Evolutionary conservation across 2,329 filamentous ascomycete species (phyloP).

Genomic region (Colletotrichum sp.): DNA sequence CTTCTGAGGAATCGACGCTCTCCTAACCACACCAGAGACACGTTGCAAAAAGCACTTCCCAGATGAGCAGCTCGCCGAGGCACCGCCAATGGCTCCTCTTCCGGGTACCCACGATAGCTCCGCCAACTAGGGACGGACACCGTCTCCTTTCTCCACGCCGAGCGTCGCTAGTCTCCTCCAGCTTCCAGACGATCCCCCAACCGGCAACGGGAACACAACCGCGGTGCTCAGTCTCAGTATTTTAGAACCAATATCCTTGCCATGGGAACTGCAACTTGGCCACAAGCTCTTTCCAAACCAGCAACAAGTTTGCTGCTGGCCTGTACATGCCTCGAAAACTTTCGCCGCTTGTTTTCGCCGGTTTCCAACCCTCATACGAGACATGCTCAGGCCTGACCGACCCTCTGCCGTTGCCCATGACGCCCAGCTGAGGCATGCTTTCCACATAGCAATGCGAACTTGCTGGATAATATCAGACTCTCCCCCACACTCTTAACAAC

Average conservation of each 20-base stretch:
- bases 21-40: neutral
- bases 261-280: neutral
- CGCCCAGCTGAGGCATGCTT: neutral
- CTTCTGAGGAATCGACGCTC: neutral
- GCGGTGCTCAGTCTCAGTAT: neutral
- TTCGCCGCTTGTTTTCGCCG: neutral
- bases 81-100: neutral
- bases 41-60: neutral
- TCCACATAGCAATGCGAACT: neutral
- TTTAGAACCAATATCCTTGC: neutral
- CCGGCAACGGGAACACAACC: neutral
- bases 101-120: neutral
- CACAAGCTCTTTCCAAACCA: neutral
- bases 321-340: neutral
- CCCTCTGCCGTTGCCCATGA: neutral
- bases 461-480: neutral
- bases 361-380: neutral
- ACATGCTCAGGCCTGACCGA: neutral
- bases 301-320: neutral
- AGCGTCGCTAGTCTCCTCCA: neutral
- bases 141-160: slow-evolving; percentile 7
- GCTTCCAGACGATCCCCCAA: neutral
- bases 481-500: neutral
- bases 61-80: neutral
- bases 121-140: neutral